Percentiles rank a stretch among this genome's conserved stretches.
phyloP scores from a whole-genome alignment of 495 filamentous ascomycete genomes.

The Tricharina praecox region DNA sequence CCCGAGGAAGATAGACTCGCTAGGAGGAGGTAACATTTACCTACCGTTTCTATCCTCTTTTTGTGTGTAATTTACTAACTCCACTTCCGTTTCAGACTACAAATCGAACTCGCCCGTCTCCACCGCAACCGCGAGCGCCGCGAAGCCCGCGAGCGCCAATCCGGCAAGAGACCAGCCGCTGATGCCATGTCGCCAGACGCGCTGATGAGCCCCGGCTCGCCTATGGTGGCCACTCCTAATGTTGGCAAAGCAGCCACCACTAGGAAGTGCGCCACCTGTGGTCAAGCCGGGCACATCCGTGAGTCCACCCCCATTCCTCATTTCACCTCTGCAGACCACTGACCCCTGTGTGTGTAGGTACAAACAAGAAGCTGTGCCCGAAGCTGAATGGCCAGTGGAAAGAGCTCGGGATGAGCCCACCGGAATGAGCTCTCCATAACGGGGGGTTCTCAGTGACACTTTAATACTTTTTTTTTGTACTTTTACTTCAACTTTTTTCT shows the following conservation, averaged over 20 bases:
- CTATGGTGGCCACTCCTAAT: slow-evolving; percentile 23
- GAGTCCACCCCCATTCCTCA: slow-evolving; percentile 1
- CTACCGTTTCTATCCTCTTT: too few species aligned
- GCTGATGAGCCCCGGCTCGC: slow-evolving; percentile 28
- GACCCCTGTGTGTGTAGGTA: slow-evolving; percentile 9
- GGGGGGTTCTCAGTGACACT: neutral
- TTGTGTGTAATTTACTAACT: slow-evolving; percentile 35
- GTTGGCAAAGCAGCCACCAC: slow-evolving; percentile 45
- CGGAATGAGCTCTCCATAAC: slow-evolving; percentile 5
- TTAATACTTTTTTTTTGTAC: neutral
- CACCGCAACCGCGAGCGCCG: slow-evolving; percentile 82
- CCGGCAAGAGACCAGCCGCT: slow-evolving; percentile 38
- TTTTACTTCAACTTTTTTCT: neutral
- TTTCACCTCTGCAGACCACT: neutral
- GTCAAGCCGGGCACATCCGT: slow-evolving; percentile 75
- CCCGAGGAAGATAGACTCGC: slow-evolving; percentile 48
- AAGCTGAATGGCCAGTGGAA: slow-evolving; percentile 25
- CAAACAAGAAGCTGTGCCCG: slow-evolving; percentile 26
- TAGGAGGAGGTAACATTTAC: slow-evolving; percentile 37
- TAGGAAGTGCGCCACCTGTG: slow-evolving; percentile 93
- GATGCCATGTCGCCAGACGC: slow-evolving; percentile 24
- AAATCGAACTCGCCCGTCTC: slow-evolving; percentile 54
- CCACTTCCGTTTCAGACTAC: neutral
- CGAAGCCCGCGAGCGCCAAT: slow-evolving; percentile 71
- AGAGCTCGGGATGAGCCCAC: slow-evolving; percentile 24